Conservation (phyloP, 148 eudicot genomes). For the Persicaria tinctoria region DNA sequence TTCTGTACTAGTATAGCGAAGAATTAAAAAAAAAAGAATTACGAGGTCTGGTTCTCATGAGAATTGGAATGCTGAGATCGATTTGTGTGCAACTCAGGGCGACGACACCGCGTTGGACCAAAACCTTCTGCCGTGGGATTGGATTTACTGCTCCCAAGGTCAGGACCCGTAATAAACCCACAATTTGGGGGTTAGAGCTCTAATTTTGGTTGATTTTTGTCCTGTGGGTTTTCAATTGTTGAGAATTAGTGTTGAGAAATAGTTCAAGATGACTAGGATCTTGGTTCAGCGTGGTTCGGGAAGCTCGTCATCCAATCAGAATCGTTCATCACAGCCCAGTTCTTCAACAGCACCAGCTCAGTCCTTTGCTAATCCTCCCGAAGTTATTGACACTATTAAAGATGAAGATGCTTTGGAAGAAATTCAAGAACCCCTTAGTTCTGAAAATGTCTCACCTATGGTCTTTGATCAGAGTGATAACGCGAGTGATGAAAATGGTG, state of each 20-base stretch:
- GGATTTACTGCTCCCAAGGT: constrained; percentile 64
- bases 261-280: constrained; percentile 59
- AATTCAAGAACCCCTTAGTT: constrained; percentile 34
- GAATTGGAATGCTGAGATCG: constrained; percentile 97
- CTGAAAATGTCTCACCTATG: constrained; percentile 29
- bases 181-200: constrained; percentile 30
- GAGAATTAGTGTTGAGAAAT: constrained; percentile 11
- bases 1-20: constrained; percentile 21
- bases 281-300: constrained; percentile 84
- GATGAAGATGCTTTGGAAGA: constrained; percentile 42
- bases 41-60: constrained; percentile 78
- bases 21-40: neutral
- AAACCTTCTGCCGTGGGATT: constrained; percentile 52
- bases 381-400: constrained; percentile 16
- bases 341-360: constrained; percentile 45
- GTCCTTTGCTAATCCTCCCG: constrained; percentile 21
- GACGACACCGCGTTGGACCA: constrained; percentile 45
- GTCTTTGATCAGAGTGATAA: constrained; percentile 24
- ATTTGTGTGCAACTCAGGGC: constrained; percentile 38
- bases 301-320: constrained; percentile 57
- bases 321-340: constrained; percentile 36
- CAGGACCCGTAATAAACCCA: constrained; percentile 70
- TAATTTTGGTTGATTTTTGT: constrained; percentile 31
- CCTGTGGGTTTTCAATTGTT: neutral
- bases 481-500: constrained; percentile 26